These are phyloP conservation scores for Silene noctiflora DNA, from an alignment of 179 eudicot species.

Conservation along the genomic window DNA sequence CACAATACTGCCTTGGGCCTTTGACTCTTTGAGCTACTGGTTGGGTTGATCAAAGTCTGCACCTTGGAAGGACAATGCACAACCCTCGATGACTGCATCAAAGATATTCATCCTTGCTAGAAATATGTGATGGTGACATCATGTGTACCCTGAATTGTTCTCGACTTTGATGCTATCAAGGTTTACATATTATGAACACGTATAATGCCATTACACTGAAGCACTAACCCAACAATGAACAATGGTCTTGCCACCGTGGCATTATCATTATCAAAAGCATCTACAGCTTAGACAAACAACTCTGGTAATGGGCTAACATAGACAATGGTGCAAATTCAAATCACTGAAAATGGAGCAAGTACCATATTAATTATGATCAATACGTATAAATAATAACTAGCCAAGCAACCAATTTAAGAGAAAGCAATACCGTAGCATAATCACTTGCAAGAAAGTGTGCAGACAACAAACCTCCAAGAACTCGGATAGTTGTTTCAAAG, in stretches of 20 bases:
- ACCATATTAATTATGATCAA: neutral
- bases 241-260: neutral
- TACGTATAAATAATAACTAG: neutral
- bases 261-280: constrained; percentile 1
- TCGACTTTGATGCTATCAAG: neutral
- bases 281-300: neutral
- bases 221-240: neutral
- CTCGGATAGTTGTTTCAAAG: constrained; percentile 91
- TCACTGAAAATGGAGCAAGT: neutral
- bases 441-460: constrained; percentile 99
- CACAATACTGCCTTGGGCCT: neutral
- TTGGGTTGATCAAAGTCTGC: neutral
- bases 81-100: neutral
- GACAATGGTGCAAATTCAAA: neutral
- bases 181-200: neutral
- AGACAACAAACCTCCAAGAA: constrained; percentile 97
- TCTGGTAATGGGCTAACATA: constrained; percentile 3
- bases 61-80: too few relatives aligned
- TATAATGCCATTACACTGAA: constrained; percentile 7
- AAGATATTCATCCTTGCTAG: neutral
- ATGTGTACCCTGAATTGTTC: neutral
- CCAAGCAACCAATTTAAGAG: constrained; percentile 1
- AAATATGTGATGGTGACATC: constrained; percentile 3
- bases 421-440: constrained; percentile 78
- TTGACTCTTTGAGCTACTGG: neutral